Conservation (phyloP, 2,329 filamentous ascomycete species). For the Fusarium odoratissimum region DNA sequence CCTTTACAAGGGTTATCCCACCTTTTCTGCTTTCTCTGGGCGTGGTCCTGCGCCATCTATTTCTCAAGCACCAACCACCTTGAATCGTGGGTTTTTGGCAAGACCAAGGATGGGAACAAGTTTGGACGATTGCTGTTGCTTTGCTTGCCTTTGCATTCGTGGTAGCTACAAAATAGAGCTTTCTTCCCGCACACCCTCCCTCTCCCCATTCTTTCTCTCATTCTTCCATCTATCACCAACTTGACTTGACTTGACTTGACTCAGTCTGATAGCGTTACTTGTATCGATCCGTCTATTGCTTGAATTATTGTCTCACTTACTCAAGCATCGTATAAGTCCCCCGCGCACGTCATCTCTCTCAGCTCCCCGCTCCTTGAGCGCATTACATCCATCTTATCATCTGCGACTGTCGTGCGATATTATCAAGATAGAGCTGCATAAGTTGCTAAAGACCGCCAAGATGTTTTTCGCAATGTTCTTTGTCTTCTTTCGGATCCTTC, state of each 20-base stretch:
- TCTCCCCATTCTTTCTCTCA: background rate
- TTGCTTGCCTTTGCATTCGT: background rate
- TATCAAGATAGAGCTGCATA: background rate
- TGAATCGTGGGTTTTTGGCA: background rate
- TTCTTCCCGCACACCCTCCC: conserved; percentile 29
- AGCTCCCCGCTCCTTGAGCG: conserved; percentile 3
- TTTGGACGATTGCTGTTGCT: conserved; percentile 6
- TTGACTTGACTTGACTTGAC: background rate
- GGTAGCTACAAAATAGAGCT: conserved; percentile 29
- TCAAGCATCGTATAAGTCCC: conserved; percentile 15
- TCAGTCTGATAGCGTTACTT: conserved; percentile 3
- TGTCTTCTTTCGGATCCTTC: conserved; percentile 69
- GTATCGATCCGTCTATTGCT: background rate
- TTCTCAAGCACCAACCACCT: conserved; percentile 37
- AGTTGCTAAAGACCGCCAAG: conserved; percentile 42
- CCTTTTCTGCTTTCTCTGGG: background rate
- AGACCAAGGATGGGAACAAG: conserved; percentile 5
- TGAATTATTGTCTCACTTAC: background rate
- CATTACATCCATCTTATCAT: background rate
- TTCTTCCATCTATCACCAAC: background rate
- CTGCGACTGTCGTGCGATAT: background rate
- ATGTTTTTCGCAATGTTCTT: conserved; percentile 75
- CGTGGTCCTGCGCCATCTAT: conserved; percentile 38
- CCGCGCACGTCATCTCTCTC: conserved; percentile 6
- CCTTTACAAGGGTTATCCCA: conserved; percentile 27